These are phyloP conservation scores for Tripterygium wilfordii DNA, from an alignment of 177 flowering plant genomes.

Conservation along the genomic window DNA sequence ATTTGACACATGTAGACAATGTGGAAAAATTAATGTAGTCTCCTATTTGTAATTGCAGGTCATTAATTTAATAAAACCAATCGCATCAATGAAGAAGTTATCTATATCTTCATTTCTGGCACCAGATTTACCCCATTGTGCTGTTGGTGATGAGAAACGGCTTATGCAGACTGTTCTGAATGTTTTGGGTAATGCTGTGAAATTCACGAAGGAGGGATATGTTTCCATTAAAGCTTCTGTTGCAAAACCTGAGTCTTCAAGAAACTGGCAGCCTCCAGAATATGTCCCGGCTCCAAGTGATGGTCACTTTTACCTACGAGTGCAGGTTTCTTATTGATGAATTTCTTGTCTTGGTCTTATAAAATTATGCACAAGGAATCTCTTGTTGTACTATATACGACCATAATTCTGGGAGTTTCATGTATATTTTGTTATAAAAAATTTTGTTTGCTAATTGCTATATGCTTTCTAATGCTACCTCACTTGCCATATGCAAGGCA, in stretches of 20 bases:
- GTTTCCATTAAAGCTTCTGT: slow-evolving; percentile 46
- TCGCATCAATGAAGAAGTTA: slow-evolving; percentile 48
- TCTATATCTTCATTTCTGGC: slow-evolving; percentile 24
- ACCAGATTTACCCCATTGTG: slow-evolving; percentile 38
- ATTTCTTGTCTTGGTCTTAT: not conserved
- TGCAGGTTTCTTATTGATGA: slow-evolving; percentile 38
- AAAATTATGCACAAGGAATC: not conserved
- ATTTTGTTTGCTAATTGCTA: too few relatives aligned
- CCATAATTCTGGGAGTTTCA: not conserved
- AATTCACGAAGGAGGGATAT: slow-evolving; percentile 62
- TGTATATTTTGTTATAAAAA: too few relatives aligned
- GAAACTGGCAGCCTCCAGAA: slow-evolving; percentile 46
- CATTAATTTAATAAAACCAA: slow-evolving; percentile 36
- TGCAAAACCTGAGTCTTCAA: slow-evolving; percentile 45
- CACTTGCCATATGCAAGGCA: too few relatives aligned
- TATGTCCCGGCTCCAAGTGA: slow-evolving; percentile 37
- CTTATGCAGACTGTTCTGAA: slow-evolving; percentile 48
- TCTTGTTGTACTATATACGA: not conserved
- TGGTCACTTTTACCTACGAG: slow-evolving; percentile 45
- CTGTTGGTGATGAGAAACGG: slow-evolving; percentile 53
- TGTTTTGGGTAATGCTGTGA: slow-evolving; percentile 55
- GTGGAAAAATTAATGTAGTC: not conserved
- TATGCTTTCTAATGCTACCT: too few relatives aligned
- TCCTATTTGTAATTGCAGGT: slow-evolving; percentile 21
- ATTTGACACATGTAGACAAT: not conserved